A percentile compares a stretch with the other conserved stretches of the same genome.
Evolutionary conservation across 1,284 basidiomycete species (phyloP).

Genomic region (Malassezia equina): DNA sequence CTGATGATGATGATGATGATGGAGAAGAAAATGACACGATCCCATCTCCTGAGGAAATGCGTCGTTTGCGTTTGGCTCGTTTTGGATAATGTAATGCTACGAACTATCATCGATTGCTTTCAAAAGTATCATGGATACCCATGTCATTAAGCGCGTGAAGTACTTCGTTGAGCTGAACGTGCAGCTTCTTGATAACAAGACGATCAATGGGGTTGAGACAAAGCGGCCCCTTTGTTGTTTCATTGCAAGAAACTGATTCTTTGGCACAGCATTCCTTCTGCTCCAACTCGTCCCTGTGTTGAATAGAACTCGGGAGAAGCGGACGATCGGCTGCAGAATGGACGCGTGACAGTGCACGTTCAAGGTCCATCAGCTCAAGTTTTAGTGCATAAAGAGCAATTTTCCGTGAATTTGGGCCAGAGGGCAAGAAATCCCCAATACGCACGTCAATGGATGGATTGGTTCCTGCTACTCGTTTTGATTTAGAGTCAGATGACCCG

Average conservation of each 20-base stretch:
- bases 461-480: background rate
- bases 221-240: background rate
- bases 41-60: slow-evolving; percentile 11
- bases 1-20: background rate
- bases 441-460: slow-evolving; percentile 25
- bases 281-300: too few relatives aligned
- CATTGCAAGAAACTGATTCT: background rate
- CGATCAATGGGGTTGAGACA: slow-evolving; percentile 42
- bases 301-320: background rate
- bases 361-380: slow-evolving; percentile 38
- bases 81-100: slow-evolving; percentile 3
- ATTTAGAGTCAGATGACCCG: background rate
- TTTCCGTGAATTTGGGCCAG: slow-evolving; percentile 30
- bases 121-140: background rate
- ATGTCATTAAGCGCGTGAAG: slow-evolving; percentile 30
- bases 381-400: slow-evolving; percentile 47
- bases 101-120: background rate
- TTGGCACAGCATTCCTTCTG: background rate
- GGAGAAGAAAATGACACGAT: background rate
- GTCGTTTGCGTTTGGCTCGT: slow-evolving; percentile 10
- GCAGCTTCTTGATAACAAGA: slow-evolving; percentile 38
- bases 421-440: slow-evolving; percentile 38
- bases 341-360: slow-evolving; percentile 36
- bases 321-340: slow-evolving; percentile 22
- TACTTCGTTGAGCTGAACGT: slow-evolving; percentile 36